These are phyloP conservation scores for Echites panduratus DNA, from an alignment of 257 asterid species.

Conservation along the genomic window DNA sequence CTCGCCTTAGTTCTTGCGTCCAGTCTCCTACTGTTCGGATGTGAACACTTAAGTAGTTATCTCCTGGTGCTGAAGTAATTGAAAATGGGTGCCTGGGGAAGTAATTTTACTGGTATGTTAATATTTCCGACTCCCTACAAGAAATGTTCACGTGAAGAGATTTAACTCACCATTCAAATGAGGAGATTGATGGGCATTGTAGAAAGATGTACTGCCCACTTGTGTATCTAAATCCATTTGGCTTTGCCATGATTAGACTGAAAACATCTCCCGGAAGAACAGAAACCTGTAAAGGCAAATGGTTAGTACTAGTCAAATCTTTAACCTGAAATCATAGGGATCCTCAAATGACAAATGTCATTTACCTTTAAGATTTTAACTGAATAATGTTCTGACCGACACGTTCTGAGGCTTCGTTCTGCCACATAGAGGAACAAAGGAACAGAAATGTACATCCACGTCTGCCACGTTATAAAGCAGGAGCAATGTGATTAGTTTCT, in stretches of 20 bases:
- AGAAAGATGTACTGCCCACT: constrained; percentile 84
- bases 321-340: neutral
- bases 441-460: constrained; percentile 82
- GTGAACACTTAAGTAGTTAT: constrained; percentile 75
- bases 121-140: neutral
- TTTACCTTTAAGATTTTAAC: constrained; percentile 77
- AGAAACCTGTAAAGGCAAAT: constrained; percentile 50
- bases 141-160: neutral
- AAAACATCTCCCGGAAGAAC: constrained; percentile 95
- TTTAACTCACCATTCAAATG: constrained; percentile 69
- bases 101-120: neutral
- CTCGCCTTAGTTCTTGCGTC: constrained; percentile 51
- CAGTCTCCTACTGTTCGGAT: constrained; percentile 78
- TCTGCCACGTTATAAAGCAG: constrained; percentile 37
- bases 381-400: constrained; percentile 76
- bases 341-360: neutral
- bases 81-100: constrained; percentile 93
- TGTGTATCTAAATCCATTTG: constrained; percentile 77
- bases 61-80: constrained; percentile 93
- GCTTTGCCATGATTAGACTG: constrained; percentile 79
- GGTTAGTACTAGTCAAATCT: neutral
- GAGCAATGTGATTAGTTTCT: neutral
- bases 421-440: constrained; percentile 72
- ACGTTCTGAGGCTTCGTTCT: constrained; percentile 68
- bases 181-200: constrained; percentile 76